phyloP scores from a whole-genome alignment of 163 green algal genomes.

The Picocystis sp. region DNA sequence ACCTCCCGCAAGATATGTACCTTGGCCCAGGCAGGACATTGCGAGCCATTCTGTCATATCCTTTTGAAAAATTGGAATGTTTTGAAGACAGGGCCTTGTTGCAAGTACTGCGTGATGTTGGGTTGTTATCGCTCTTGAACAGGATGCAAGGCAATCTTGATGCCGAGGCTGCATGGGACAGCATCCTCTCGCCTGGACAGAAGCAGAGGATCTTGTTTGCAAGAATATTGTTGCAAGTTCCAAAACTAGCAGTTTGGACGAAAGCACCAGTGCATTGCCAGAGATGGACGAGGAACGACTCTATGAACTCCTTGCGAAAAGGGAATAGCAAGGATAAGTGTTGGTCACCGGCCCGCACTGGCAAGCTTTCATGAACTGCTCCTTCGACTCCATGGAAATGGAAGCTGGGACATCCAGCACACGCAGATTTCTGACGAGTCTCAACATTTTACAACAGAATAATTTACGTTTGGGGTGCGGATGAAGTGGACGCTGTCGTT shows the following conservation, averaged over 20 bases:
- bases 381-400: neutral
- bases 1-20: no score
- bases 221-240: neutral
- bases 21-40: neutral
- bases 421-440: no score
- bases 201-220: conserved; percentile 1
- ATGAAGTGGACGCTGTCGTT: no score
- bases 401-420: neutral
- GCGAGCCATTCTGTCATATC: neutral
- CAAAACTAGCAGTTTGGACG: neutral
- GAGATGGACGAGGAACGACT: neutral
- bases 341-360: conserved; percentile 1
- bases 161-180: neutral
- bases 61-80: neutral
- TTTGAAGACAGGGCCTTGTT: neutral
- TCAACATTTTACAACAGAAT: no score
- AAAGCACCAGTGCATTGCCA: neutral
- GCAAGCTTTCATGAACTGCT: neutral
- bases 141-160: conserved; percentile 4
- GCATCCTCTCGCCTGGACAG: conserved; percentile 1
- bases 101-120: neutral
- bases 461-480: no score
- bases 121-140: neutral
- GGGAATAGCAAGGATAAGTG: neutral
- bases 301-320: conserved; percentile 1